Percentiles rank a stretch among this genome's conserved stretches.
phyloP scores from a whole-genome alignment of 2,329 filamentous ascomycete genomes.

The Cyphellophora europaea region DNA sequence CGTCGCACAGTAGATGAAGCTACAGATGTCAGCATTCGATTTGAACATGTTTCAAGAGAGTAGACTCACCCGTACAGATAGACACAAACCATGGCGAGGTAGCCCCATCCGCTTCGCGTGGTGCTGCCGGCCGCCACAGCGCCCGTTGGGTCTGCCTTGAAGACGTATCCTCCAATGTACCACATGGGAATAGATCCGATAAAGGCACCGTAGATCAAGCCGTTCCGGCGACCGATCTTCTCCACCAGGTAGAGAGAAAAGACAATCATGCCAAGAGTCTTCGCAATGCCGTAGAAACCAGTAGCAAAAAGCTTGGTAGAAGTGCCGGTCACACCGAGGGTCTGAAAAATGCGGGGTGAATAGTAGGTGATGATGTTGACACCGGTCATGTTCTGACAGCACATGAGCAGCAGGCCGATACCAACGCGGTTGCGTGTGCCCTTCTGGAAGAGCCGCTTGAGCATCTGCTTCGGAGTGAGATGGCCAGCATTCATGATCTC shows the following conservation, averaged over 20 bases:
- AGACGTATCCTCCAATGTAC: conserved; percentile 62
- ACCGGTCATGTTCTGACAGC: conserved; percentile 44
- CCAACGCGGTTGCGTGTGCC: conserved; percentile 45
- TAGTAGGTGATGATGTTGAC: conserved; percentile 58
- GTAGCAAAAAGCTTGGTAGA: conserved; percentile 58
- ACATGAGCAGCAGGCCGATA: conserved; percentile 43
- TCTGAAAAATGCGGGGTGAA: conserved; percentile 57
- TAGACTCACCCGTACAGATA: conserved; percentile 61
- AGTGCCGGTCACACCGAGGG: conserved; percentile 50
- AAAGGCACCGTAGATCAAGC: conserved; percentile 54
- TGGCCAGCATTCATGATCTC: background rate
- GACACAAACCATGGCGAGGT: conserved; percentile 55
- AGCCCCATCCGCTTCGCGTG: conserved; percentile 44
- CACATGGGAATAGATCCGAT: conserved; percentile 55
- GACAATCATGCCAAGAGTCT: conserved; percentile 51
- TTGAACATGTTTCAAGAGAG: no score
- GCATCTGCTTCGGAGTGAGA: background rate
- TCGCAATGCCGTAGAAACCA: conserved; percentile 63
- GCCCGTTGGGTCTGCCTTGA: conserved; percentile 44
- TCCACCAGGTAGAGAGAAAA: conserved; percentile 62
- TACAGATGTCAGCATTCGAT: no score
- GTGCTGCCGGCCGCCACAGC: conserved; percentile 44
- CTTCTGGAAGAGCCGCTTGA: conserved; percentile 37
- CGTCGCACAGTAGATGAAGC: conserved; percentile 38
- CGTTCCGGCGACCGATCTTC: conserved; percentile 55